These are phyloP conservation scores for Haberlea rhodopensis DNA, from an alignment of 257 asterid species.

Conservation along the genomic window DNA sequence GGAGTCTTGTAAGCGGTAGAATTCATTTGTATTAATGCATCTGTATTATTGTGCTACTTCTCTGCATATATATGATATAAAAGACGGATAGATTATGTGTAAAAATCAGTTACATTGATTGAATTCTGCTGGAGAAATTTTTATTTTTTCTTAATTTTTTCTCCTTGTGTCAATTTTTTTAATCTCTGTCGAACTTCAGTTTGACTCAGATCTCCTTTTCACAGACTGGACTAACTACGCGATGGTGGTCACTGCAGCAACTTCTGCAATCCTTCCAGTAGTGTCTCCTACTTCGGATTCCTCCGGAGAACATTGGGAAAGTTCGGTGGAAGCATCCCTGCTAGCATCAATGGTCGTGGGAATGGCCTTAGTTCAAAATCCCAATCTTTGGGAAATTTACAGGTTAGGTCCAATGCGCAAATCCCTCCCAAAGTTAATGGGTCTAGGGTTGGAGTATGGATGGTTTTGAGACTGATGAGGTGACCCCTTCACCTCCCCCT, in stretches of 20 bases:
- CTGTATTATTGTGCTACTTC: background rate
- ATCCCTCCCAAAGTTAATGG: constrained; percentile 94
- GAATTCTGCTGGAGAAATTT: background rate
- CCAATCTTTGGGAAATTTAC: constrained; percentile 52
- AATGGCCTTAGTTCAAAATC: constrained; percentile 55
- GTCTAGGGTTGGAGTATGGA: constrained; percentile 75
- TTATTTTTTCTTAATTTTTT: background rate
- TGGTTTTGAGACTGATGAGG: constrained; percentile 57
- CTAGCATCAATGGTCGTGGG: constrained; percentile 60
- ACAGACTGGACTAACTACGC: constrained; percentile 21
- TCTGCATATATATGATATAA: background rate
- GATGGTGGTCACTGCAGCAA: constrained; percentile 84
- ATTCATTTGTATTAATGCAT: constrained; percentile 13
- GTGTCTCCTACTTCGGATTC: constrained; percentile 59
- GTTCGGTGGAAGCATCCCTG: constrained; percentile 53
- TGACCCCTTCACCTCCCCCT: constrained; percentile 60
- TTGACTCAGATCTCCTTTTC: constrained; percentile 7
- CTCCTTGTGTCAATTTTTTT: background rate
- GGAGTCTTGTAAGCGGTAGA: constrained; percentile 8
- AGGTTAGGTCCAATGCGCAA: constrained; percentile 74
- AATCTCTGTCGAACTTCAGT: background rate
- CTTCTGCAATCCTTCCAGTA: constrained; percentile 61
- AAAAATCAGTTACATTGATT: background rate
- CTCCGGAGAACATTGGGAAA: constrained; percentile 60
- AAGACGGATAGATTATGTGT: background rate